Base-by-base conservation (phyloP, 2,329 filamentous ascomycete genomes). In the Neofusicoccum umdonicola region DNA sequence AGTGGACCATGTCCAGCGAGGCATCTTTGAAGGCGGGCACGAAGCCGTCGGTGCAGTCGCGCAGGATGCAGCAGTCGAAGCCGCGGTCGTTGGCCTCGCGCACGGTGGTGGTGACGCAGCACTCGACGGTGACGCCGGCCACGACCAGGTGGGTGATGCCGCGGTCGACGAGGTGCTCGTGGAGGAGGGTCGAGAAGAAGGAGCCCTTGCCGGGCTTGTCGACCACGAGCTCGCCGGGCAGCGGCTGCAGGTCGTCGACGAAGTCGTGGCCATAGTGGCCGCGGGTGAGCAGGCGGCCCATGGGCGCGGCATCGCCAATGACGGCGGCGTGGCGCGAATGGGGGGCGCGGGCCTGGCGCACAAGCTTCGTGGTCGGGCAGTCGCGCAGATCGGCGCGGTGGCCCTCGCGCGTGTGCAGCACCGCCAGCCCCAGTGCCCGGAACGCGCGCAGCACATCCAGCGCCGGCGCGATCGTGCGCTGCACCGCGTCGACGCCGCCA, bases 201-300 rank as follows among this genome's bases (percentile, higher is more conserved):
- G 83, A 82, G 1, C 83, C 79, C 17, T 82, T 78, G 0, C 83
- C 83, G 0, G 83, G 83, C 71, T 85, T 85, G 71, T 85, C 83
- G 51, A 86, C 80, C 6, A 85, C 76, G 0, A 81, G 77, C 68
- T 85, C 83, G 2, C 75, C 60, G 1, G 74, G 72, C 17, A 80
- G 64, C 15, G 83, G 84, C 64, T 79, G 80, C 39, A 85, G 72
- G 68, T 87, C 85, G 5, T 80, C 74, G n/a, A 88, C 79, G 27
- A 82, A 85, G 51, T 84, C 84, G 69, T 87, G 85, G 0, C 86
- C 86, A 17, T 76, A 69, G 68, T 88, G 83, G 0, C 86, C 85
- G 22, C 85, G 82, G 27, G 88, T 77, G 3, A 88, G 74, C 2
- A 88, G 78, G n/a, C 83, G 81, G 0, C 86, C 86, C 51, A 87